Evolutionary conservation across 2,329 filamentous ascomycete species (phyloP), one percentile per base, ranked within the genome.

Genomic region (Beauveria pseudobassiana): DNA sequence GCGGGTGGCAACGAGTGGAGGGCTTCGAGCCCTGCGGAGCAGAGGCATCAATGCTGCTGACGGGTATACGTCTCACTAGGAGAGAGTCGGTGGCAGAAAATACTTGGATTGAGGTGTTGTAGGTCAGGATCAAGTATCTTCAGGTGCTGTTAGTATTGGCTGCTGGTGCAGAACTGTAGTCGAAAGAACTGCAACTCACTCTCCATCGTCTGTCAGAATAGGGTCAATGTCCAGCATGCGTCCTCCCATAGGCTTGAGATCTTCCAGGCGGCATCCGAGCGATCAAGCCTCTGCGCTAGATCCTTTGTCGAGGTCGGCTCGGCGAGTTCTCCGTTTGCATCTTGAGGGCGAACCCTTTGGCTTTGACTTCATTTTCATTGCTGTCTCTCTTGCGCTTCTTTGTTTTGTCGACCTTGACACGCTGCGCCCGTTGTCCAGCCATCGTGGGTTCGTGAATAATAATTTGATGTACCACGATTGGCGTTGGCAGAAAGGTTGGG

Each of bases 81-180:
- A 96, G 83, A 1, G 95, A 98, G 60, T 91, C 92, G 65, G 84
- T 79, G 34, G 90, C 85, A 1, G 90, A 89, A 74, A 95, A 96
- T 28, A 96, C 82, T 71, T 92, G 89, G 59, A 97, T 79, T 10
- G 88, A 87, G 30, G 84, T 87, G 63, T 87, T 83, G 69, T 91
- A 90, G 38, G 88, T 84, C 61, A 96, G 73, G 62, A 97, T 86
- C 45, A 97, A 72, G 74, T 88, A 82, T 70, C 90, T 91, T 34
- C 4, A 52, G n/a, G 24, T n/a, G 9, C 5, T 49, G 43, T 59
- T 14, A 61, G 59, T 49, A 42, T 30, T 28, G 42, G 30, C 12
- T 42, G 68, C 76, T 58, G 70, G 55, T 57, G 24, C 16, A 52
- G 8, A 18, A 38, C 60, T 52, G 12, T 45, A 22, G 20, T 9